Evolutionary conservation across 2,329 filamentous ascomycete species (phyloP), one percentile per base, ranked within the genome.

Genomic region (Claviceps capensis): DNA sequence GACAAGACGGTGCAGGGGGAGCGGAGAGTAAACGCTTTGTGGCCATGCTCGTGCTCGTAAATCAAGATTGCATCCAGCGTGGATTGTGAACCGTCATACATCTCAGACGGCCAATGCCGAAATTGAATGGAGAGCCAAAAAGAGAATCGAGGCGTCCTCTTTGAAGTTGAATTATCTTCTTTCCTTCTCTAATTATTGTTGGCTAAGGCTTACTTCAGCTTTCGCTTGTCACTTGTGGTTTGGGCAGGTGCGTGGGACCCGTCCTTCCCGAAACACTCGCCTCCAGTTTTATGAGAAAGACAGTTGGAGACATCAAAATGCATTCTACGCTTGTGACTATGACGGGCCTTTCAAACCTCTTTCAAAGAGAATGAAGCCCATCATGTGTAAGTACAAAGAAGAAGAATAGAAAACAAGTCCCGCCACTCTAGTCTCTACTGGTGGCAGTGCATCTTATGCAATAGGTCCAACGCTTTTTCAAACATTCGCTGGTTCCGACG

Each of bases 21-120:
- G 49, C 55, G 3, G 53, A 51, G 38, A 52, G 53, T 7, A 47
- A 48, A 22, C 50, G 49, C 19, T 53, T 51, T 3, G 19, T 41
- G 26, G 19, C 41, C 49, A 56, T 57, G 48, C 11, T 51, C 2
- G n/a, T 34, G 22, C 22, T 46, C 5, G n/a, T 4, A 5, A 34
- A 2, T 34, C 3, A 26, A 34, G 26, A 22, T 26, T 46, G 44
- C 9, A n/a, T 30, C 43, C 6, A 45, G 43, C 14, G 30, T 34
- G 30, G 30, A 34, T 34, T 9, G 16, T 26, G 43, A 26, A 45
- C 14, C 6, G 5, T n/a, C 22, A 26, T 2, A 3, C 14, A 23
- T 22, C 22, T 1, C 40, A 41, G 40, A 17, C 40, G 17, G 16
- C 13, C 13, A 40, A 40, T 40, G 14, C 11, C 3, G 9, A 42